A percentile compares a stretch with the other conserved stretches of the same genome.
Evolutionary conservation across 176 grass and related monocot genomes (phyloP).

Genomic region (Eleusine indica): DNA sequence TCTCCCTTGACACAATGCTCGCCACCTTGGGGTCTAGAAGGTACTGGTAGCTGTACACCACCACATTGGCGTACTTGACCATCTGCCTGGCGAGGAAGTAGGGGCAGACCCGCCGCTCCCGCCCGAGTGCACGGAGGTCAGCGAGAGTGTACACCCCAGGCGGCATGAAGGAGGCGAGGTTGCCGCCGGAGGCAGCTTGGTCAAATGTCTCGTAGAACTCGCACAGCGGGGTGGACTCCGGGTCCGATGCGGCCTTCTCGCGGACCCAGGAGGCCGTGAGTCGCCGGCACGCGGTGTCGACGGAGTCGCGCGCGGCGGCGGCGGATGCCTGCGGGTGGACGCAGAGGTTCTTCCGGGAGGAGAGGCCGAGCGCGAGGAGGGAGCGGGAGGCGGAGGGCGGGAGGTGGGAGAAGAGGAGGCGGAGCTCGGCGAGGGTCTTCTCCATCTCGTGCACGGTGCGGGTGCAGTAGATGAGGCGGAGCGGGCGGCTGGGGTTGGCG

Average conservation of each 20-base stretch:
- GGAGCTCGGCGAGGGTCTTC: slow-evolving; percentile 89
- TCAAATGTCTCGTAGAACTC: slow-evolving; percentile 83
- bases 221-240: slow-evolving; percentile 55
- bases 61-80: slow-evolving; percentile 83
- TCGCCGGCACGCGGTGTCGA: slow-evolving; percentile 87
- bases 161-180: slow-evolving; percentile 64
- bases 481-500: slow-evolving; percentile 49
- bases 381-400: slow-evolving; percentile 42
- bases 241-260: slow-evolving; percentile 58
- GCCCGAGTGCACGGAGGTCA: slow-evolving; percentile 70
- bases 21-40: slow-evolving; percentile 95
- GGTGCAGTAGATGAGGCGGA: slow-evolving; percentile 93
- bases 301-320: slow-evolving; percentile 69
- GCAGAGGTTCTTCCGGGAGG: slow-evolving; percentile 91
- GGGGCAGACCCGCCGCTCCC: slow-evolving; percentile 75
- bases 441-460: slow-evolving; percentile 99
- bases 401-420: slow-evolving; percentile 70
- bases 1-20: slow-evolving; percentile 81
- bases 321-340: slow-evolving; percentile 75
- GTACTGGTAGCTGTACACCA: slow-evolving; percentile 98
- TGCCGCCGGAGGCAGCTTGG: slow-evolving; percentile 55
- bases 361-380: slow-evolving; percentile 82
- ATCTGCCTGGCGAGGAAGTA: slow-evolving; percentile 94
- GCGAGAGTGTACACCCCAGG: slow-evolving; percentile 82
- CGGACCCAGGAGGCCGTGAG: slow-evolving; percentile 94